Evolutionary conservation across 2,329 filamentous ascomycete species (phyloP).

Genomic region (Cadophora sp.): DNA sequence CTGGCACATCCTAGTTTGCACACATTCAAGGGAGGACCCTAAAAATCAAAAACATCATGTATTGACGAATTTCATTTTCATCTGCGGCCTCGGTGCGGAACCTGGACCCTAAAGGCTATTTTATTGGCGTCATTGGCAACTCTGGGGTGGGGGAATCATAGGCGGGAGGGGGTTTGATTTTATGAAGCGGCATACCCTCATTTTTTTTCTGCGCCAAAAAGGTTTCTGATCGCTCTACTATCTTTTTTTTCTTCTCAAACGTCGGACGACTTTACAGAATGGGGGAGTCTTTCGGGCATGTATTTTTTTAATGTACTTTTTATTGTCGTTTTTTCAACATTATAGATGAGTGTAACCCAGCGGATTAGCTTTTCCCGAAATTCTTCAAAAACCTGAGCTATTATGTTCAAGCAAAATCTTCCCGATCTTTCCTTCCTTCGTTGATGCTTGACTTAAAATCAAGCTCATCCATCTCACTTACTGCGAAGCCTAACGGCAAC

Average conservation of each 20-base stretch:
- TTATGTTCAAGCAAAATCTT: not conserved
- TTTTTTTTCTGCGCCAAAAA: slow-evolving; percentile 1
- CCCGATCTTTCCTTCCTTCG: not conserved
- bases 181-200: slow-evolving; percentile 18
- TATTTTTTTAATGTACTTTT: slow-evolving; percentile 30
- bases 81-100: not conserved
- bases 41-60: slow-evolving; percentile 12
- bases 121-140: slow-evolving; percentile 11
- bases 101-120: slow-evolving; percentile 5
- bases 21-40: not conserved
- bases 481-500: no score
- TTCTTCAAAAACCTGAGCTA: not conserved
- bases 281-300: slow-evolving; percentile 2
- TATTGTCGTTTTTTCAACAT: slow-evolving; percentile 22
- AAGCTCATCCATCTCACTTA: not conserved
- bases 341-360: slow-evolving; percentile 15
- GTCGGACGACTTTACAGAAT: not conserved
- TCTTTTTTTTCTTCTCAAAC: slow-evolving; percentile 1
- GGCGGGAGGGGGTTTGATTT: slow-evolving; percentile 2
- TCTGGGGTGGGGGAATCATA: slow-evolving; percentile 15
- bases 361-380: not conserved
- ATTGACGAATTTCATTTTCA: slow-evolving; percentile 29
- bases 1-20: slow-evolving; percentile 34
- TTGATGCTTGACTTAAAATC: not conserved
- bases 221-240: not conserved